Evolutionary conservation across 495 filamentous ascomycete species (phyloP).

Genomic region (Aspergillus carlsbadensis): DNA sequence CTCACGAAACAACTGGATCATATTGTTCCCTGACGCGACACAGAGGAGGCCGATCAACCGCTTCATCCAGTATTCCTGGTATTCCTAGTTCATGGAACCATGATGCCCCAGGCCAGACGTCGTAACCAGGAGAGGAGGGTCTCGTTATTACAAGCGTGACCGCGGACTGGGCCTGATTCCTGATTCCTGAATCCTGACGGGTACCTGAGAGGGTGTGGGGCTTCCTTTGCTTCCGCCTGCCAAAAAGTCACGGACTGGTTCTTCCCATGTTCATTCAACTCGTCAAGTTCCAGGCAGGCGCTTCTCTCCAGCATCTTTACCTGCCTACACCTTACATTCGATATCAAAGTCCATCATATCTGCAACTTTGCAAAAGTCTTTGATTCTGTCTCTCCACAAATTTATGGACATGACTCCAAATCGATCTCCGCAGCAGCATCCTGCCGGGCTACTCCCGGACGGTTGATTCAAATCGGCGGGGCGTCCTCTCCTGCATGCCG

Average conservation of each 20-base stretch:
- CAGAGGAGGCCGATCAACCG: neutral
- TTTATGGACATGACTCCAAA: neutral
- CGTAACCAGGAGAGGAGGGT: neutral
- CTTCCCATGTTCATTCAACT: neutral
- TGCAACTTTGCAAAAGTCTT: neutral
- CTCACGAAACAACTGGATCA: neutral
- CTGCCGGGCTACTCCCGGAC: constrained; percentile 21
- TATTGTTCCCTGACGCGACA: neutral
- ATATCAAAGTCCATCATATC: no score
- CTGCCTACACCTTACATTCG: no score
- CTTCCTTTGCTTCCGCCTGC: constrained; percentile 17
- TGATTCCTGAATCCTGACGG: constrained; percentile 10
- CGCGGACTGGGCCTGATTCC: no score
- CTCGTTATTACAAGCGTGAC: neutral
- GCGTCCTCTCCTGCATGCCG: constrained; percentile 25
- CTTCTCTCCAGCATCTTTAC: no score
- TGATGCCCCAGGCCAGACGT: neutral
- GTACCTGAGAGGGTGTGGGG: constrained; percentile 27
- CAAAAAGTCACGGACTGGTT: constrained; percentile 17
- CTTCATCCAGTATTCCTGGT: no score
- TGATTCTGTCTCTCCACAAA: neutral
- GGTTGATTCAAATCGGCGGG: constrained; percentile 33
- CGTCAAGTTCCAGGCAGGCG: neutral
- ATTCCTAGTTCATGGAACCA: constrained; percentile 3
- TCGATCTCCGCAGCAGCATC: constrained; percentile 14